Percentiles rank a stretch among this genome's conserved stretches.
phyloP scores from a whole-genome alignment of 2,329 filamentous ascomycete species.

The Sporothrix schenckii region DNA sequence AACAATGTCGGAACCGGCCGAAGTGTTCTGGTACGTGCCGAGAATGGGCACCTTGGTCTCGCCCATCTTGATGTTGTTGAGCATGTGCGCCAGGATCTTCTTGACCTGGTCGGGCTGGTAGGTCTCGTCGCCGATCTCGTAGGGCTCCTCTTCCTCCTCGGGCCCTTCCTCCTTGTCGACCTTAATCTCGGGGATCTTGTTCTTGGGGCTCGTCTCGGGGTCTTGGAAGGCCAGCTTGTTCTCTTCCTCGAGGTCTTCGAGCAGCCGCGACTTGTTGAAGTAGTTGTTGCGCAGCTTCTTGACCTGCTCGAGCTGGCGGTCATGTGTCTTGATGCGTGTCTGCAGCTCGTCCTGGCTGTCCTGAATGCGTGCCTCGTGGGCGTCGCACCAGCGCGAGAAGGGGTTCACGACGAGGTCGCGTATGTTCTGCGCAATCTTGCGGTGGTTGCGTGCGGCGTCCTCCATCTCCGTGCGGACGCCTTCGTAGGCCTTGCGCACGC shows the following conservation, averaged over 20 bases:
- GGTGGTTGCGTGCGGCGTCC: constrained; percentile 84
- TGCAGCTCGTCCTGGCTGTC: constrained; percentile 95
- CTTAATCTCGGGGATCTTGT: constrained; percentile 75
- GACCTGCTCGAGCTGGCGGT: constrained; percentile 85
- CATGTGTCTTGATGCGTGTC: constrained; percentile 84
- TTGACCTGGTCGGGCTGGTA: constrained; percentile 87
- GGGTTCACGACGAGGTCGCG: constrained; percentile 93
- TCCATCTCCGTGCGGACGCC: constrained; percentile 91
- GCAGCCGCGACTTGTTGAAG: constrained; percentile 96
- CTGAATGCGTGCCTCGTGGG: constrained; percentile 87
- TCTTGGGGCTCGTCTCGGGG: constrained; percentile 69
- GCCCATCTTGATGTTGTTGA: constrained; percentile 81
- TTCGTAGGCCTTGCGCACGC: constrained; percentile 94
- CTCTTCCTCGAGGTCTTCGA: constrained; percentile 97
- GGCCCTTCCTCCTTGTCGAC: constrained; percentile 68
- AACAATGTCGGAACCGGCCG: constrained; percentile 87
- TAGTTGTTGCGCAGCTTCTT: constrained; percentile 95
- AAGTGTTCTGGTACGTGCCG: constrained; percentile 92
- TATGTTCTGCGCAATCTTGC: constrained; percentile 95
- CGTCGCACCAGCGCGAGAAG: constrained; percentile 94
- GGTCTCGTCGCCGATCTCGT: constrained; percentile 87
- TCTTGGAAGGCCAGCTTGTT: constrained; percentile 97
- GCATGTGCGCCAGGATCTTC: constrained; percentile 83
- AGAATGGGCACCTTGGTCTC: constrained; percentile 96
- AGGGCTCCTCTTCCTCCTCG: constrained; percentile 73